Conservation (phyloP, 345 rosid species). For the Citrus reticulata region DNA sequence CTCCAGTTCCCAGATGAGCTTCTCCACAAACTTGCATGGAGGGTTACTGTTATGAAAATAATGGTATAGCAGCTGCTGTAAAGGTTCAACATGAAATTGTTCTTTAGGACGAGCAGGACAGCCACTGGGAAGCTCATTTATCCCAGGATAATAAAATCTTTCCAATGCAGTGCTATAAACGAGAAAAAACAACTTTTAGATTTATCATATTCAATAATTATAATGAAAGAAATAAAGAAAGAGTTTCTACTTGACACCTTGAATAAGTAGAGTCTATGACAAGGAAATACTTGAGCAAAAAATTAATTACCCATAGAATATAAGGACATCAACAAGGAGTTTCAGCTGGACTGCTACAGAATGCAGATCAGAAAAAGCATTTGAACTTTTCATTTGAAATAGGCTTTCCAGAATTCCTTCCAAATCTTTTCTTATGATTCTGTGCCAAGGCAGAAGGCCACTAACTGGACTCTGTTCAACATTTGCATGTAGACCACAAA, state of each 20-base stretch:
- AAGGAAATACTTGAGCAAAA: constrained; percentile 1
- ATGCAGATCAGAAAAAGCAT: constrained; percentile 30
- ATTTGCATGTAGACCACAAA: constrained; percentile 13
- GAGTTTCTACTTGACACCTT: background rate
- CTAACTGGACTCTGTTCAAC: constrained; percentile 25
- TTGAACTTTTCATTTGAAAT: constrained; percentile 33
- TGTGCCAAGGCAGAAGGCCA: constrained; percentile 53
- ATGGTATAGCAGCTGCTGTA: constrained; percentile 43
- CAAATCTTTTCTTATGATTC: constrained; percentile 51
- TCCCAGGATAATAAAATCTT: constrained; percentile 47
- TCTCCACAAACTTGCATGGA: constrained; percentile 29
- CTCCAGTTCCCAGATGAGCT: constrained; percentile 47
- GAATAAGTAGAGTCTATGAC: background rate
- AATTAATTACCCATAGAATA: constrained; percentile 57
- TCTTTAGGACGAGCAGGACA: constrained; percentile 18
- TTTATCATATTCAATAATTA: background rate
- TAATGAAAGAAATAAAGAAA: background rate
- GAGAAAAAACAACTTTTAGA: background rate
- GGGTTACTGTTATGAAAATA: constrained; percentile 20
- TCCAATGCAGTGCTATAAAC: constrained; percentile 55
- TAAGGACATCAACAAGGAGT: constrained; percentile 61
- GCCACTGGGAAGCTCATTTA: constrained; percentile 33
- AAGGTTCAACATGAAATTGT: constrained; percentile 30
- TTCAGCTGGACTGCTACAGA: constrained; percentile 44
- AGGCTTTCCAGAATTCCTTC: constrained; percentile 46